These are phyloP conservation scores for Trypanosoma cruzi DNA, from an alignment of 208 protist species.

Conservation along the genomic window DNA sequence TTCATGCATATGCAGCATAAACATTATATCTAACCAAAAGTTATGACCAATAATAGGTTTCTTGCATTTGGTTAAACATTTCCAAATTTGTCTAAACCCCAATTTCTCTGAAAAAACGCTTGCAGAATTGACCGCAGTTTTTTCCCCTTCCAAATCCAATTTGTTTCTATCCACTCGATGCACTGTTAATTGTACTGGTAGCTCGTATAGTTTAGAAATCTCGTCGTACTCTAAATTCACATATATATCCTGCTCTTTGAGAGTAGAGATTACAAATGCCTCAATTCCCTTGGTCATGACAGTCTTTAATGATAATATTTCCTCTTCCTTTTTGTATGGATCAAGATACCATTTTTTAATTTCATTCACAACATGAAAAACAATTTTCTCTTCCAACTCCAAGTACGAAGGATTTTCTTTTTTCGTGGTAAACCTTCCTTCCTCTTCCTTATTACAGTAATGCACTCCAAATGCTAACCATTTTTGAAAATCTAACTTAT, in stretches of 20 bases:
- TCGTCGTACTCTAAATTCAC: conserved; percentile 16
- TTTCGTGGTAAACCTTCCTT: conserved; percentile 12
- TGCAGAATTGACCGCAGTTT: background rate
- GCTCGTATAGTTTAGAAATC: background rate
- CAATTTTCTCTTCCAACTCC: conserved; percentile 15
- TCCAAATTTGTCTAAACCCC: conserved; percentile 74
- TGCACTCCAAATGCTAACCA: conserved; percentile 62
- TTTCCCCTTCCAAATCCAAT: background rate
- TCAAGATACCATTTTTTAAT: conserved; percentile 35
- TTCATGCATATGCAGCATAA: conserved; percentile 85
- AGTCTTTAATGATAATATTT: conserved; percentile 5
- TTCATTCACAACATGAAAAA: conserved; percentile 14
- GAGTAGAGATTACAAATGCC: conserved; percentile 1
- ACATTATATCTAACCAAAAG: conserved; percentile 82
- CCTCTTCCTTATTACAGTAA: conserved; percentile 46
- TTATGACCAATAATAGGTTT: conserved; percentile 85
- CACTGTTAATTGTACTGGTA: conserved; percentile 4
- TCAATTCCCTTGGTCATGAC: conserved; percentile 22
- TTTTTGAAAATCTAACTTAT: conserved; percentile 63
- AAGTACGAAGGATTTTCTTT: background rate
- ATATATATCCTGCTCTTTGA: conserved; percentile 11
- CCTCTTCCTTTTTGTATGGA: background rate
- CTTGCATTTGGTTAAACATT: conserved; percentile 51
- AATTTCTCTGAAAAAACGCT: conserved; percentile 12
- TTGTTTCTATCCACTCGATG: background rate